phyloP scores from a whole-genome alignment of 1,284 basidiomycete genomes.

The Puccinia polysora region DNA sequence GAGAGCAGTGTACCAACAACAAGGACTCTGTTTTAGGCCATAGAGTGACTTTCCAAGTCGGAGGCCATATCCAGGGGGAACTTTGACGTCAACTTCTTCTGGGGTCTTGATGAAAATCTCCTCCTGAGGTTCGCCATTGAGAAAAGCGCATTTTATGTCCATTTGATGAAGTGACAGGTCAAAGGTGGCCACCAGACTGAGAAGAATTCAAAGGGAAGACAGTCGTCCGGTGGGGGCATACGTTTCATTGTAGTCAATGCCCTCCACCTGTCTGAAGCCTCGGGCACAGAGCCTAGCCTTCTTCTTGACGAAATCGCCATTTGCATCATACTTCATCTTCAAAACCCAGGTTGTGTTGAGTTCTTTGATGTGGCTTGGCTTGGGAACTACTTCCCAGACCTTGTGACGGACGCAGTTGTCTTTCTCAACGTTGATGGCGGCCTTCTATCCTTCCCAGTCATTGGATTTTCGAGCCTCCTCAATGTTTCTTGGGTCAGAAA shows the following conservation, averaged over 20 bases:
- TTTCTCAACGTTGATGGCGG: too few relatives aligned
- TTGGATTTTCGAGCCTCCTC: too few relatives aligned
- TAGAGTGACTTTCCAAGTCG: conserved; percentile 1
- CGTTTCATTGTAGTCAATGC: conserved; percentile 8
- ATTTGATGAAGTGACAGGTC: conserved; percentile 10
- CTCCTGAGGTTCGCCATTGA: background rate
- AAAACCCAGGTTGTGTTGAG: conserved; percentile 11
- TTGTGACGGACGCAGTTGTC: too few relatives aligned
- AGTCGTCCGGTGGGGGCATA: conserved; percentile 3
- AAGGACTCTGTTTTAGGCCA: conserved; percentile 12
- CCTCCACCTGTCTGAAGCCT: conserved; percentile 7
- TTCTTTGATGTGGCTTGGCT: too few relatives aligned
- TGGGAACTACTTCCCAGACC: too few relatives aligned
- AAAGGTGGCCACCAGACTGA: background rate
- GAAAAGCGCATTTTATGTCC: conserved; percentile 7
- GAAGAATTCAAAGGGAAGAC: background rate
- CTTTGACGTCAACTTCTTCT: background rate
- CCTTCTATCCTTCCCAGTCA: too few relatives aligned
- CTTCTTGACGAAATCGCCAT: background rate
- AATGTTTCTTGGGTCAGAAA: too few relatives aligned
- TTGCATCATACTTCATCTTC: background rate
- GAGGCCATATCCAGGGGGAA: background rate
- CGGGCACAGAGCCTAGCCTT: background rate
- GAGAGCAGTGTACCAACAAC: conserved; percentile 4
- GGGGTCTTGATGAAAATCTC: conserved; percentile 1